Evolutionary conservation across 1,139 yeast genomes (phyloP), one percentile per base, ranked within the genome.

Genomic region (Geotrichum australiense): DNA sequence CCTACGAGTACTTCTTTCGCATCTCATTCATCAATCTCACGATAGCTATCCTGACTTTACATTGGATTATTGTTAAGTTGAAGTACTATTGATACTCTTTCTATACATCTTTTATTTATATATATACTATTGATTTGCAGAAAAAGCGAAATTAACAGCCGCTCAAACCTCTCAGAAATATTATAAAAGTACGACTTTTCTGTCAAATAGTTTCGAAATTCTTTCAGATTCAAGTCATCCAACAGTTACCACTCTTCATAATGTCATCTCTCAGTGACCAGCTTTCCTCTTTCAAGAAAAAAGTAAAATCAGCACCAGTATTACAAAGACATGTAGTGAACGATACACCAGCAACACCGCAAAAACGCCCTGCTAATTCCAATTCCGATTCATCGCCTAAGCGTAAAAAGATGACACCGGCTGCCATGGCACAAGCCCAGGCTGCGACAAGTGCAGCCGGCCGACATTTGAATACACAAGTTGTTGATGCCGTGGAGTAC

Each of bases 401-500:
- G 36, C 35, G 42, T 25, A 41, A 41, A 29, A 41, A 41, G 32
- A 35, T 35, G 31, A 36, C 42, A 2, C 37, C 20, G 15, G 45
- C 36, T 15, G 27, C 40, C 16, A 37, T 30, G 27, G 42, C 53
- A 5, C 47, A 48, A 7, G 57, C 64, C 4, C 67, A 62, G 50
- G 65, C 68, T 2, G 59, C 59, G 20, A 53, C 54, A 32, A 59
- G 64, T 8, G 65, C 64, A 8, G 56, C 68, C 3, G 78, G 77
- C 12, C 71, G 82, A 10, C 94, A 83, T 58, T 73, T 80, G 48
- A 80, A 89, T 7, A 85, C 96, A 0, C 86, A 83, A 59, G 66
- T 86, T 46, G 78, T 82, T 49, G 74, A 85, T 57, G 96, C 97
- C 1, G 93, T 91, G 14, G 97, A 89, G 57, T 84, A 78, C 58